Evolutionary conservation across 352 stramenopile genomes (phyloP).

Genomic region (Phytophthora fragariaefolia): DNA sequence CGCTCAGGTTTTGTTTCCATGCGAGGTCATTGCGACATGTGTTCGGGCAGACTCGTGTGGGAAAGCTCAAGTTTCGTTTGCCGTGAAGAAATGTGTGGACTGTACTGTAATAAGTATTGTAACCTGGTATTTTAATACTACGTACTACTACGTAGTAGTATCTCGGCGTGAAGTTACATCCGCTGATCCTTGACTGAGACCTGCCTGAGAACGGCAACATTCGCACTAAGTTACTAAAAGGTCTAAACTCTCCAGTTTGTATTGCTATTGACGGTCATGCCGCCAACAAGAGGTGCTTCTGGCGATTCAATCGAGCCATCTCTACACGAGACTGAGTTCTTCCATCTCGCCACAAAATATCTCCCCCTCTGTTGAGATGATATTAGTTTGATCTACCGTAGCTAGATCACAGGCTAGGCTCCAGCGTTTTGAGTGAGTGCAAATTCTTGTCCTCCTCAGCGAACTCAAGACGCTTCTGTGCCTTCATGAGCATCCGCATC

Average conservation of each 20-base stretch:
- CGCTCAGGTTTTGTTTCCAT: background rate
- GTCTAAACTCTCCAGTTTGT: no score
- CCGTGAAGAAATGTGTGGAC: background rate
- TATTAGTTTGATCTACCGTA: background rate
- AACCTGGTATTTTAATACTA: background rate
- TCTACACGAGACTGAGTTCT: background rate
- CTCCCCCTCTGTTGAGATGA: background rate
- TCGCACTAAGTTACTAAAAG: no score
- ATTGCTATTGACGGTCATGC: no score
- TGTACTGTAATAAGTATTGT: no score
- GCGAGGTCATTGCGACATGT: constrained; percentile 5
- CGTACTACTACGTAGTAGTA: background rate
- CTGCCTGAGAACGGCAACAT: no score
- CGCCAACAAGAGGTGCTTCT: no score
- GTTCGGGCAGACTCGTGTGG: constrained; percentile 9
- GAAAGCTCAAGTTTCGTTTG: constrained; percentile 17
- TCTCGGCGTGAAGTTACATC: background rate
- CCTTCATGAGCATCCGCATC: constrained; percentile 63
- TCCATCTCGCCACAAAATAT: background rate
- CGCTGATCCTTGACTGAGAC: no score
- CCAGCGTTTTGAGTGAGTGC: constrained; percentile 51
- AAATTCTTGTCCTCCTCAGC: constrained; percentile 60
- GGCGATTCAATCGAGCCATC: background rate
- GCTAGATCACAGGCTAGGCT: constrained; percentile 31
- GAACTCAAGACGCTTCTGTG: constrained; percentile 63